Base-by-base conservation (phyloP, 2,329 filamentous ascomycete species). In the Zopfia rhizophila region DNA sequence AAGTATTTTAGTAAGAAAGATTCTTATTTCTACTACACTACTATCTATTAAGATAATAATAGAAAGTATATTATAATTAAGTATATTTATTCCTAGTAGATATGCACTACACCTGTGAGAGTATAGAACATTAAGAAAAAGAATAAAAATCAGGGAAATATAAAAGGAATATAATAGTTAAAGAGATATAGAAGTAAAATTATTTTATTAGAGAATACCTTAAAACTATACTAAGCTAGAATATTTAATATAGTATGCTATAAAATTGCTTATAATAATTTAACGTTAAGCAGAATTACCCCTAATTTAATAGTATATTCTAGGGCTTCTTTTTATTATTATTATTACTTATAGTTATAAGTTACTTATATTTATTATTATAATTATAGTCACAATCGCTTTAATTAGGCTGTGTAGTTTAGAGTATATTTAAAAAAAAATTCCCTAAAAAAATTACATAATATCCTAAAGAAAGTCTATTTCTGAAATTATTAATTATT, bases 21-120 rank as follows among this genome's bases (percentile, higher is more conserved):
- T 30, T 28, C n/a, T 28, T 28, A 39, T 25, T 12, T 12, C 27
- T 24, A 39, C 18, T 39, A 27, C 27, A 39, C 37, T 4, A 39
- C 23, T 28, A 24, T 30, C 37, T 39, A 30, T 39, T 11, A 39
- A 19, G 37, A 39, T 39, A 24, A 29, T 24, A 30, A 19, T 14
- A 24, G 37, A 16, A 39, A 39, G 13, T 16, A 39, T 16, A 39
- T 39, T 16, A 28, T 14, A 30, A 39, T 24, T 24, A 30, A 39
- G 23, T 14, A 30, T 39, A 24, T 39, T 24, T 39, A 12, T 24
- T 24, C 37, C 28, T 28, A 8, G 29, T 31, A 31, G 29, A 31
- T 14, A 31, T 31, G 29, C 29, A 31, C 29, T 14, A 31, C 17
- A 31, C 29, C 29, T 14, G 29, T 31, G 29, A 31, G 29, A 31